Evolutionary conservation across 1,139 yeast species (phyloP), one percentile per base, ranked within the genome.

Genomic region (Blastobotrys raffinosifermentans): DNA sequence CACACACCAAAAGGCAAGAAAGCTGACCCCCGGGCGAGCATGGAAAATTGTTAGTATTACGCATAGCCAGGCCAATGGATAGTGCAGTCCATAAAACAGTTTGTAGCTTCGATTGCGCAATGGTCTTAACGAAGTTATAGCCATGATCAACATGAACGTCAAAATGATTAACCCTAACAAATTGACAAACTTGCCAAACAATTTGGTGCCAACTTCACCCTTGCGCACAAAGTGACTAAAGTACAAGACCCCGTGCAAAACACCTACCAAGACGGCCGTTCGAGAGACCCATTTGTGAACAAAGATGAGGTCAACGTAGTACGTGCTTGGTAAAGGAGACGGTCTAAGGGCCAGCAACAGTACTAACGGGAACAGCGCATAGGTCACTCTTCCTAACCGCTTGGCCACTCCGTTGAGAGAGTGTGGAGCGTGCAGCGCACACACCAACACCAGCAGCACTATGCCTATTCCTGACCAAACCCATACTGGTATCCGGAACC

Each of bases 241-340:
- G 59, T 66, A 84, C n/a, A 77, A 78, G 20, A 68, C 42, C 0
- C 81, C 69, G 53, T 87, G 97, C 8, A 73, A 32, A 0, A 69
- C 32, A 0, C 75, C 73, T 29, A 75, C 61, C 0, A 70, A 47
- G 0, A 82, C 67, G 3, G 81, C 72, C 2, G 80, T 44, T 45
- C 96, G 64, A 1, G 93, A 79, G 0, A 82, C 57, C 95, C 95
- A 85, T 56, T 84, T 85, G 60, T 87, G 96, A 10, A 83, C 53
- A 9, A 66, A 66, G 4, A 85, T 51, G 10, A 77, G 57, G 29
- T 72, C 67, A 40, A 83, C 58, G 50, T 84, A 85, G 38, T 70
- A 64, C 9, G 75, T 72, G 14, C 67, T 58, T 1, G 77, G 73
- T 35, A 76, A 54, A 10, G 77, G 73, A 1, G 76, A 68, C 2